Base-by-base conservation (phyloP, 495 filamentous ascomycete species). In the Penicillium tannophilum region DNA sequence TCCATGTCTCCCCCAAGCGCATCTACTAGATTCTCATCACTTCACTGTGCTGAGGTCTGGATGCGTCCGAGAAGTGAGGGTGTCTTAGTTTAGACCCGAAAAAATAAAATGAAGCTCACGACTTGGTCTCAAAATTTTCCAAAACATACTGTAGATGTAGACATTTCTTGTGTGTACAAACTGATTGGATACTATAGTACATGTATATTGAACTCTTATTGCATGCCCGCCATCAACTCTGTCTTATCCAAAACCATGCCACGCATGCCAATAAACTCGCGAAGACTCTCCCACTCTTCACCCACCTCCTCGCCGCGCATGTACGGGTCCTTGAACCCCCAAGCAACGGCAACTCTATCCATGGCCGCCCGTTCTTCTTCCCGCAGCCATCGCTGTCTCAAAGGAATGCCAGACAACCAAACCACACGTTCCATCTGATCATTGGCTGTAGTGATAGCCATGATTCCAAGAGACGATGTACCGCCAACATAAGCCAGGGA, bases 1-100 rank as follows among this genome's bases (percentile, higher is more conserved):
- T 89, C 91, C 78, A 98, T 98, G 95, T 93, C 89, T 74, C 93
- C 93, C 95, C 94, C 56, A 93, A 92, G 85, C 90, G 94, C 70
- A 75, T 97, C 61, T 98, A 97, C 85, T 97, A 96, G 79, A 77
- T 72, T 62, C 66, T 56, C 63, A 60, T 66, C 63, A 65, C 72
- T 72, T 65, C 46, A 64, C 60, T 63, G 64, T 66, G 71, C 68
- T 64, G 67, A 65, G 52, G 61, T 54, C 61, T 65, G 47, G 46
- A 46, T 16, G 61, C 61, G 67, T 43, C 59, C 62, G 54, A 65
- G 50, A 59, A 62, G 62, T 72, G 70, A 68, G 66, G 70, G 69
- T 60, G 66, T 68, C 65, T 63, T 76, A 67, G 67, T 68, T 61
- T 66, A 55, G 62, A 65, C 62, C 60, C 28, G 60, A 57, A 68